Conservation (phyloP, 1,284 basidiomycete genomes). For the Leccinum insolens region DNA sequence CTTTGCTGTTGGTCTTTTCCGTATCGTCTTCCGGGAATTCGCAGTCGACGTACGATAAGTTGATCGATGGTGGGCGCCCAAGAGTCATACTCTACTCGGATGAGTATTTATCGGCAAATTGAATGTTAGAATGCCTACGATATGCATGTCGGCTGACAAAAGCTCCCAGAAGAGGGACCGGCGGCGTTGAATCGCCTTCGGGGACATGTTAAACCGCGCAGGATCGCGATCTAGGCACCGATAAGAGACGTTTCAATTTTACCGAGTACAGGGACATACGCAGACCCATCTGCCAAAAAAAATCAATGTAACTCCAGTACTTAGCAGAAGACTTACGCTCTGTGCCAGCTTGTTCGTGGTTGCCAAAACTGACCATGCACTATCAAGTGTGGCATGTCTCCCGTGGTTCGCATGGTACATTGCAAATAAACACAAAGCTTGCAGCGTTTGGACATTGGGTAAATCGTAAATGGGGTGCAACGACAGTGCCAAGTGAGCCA, state of each 20-base stretch:
- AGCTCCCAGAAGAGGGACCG: constrained; percentile 64
- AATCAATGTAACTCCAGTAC: constrained; percentile 13
- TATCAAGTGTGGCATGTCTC: constrained; percentile 53
- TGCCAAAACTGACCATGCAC: constrained; percentile 52
- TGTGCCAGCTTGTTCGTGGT: constrained; percentile 58
- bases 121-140: constrained; percentile 36
- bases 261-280: constrained; percentile 41
- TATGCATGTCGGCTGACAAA: constrained; percentile 50
- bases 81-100: constrained; percentile 48
- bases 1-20: constrained; percentile 47
- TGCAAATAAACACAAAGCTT: constrained; percentile 58
- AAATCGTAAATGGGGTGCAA: constrained; percentile 65
- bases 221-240: constrained; percentile 57
- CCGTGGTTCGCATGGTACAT: constrained; percentile 58
- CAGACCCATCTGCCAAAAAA: constrained; percentile 49
- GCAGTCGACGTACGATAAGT: constrained; percentile 58
- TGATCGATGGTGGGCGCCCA: constrained; percentile 58
- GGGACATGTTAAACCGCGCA: constrained; percentile 56
- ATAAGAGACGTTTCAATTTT: constrained; percentile 9
- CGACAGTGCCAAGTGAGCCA: constrained; percentile 58
- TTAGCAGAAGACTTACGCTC: constrained; percentile 45
- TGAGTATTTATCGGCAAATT: constrained; percentile 7
- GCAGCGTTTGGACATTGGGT: constrained; percentile 62
- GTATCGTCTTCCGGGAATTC: constrained; percentile 57
- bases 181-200: constrained; percentile 55